Base-by-base conservation (phyloP, 441 rosid species). In the Populus hybrid region DNA sequence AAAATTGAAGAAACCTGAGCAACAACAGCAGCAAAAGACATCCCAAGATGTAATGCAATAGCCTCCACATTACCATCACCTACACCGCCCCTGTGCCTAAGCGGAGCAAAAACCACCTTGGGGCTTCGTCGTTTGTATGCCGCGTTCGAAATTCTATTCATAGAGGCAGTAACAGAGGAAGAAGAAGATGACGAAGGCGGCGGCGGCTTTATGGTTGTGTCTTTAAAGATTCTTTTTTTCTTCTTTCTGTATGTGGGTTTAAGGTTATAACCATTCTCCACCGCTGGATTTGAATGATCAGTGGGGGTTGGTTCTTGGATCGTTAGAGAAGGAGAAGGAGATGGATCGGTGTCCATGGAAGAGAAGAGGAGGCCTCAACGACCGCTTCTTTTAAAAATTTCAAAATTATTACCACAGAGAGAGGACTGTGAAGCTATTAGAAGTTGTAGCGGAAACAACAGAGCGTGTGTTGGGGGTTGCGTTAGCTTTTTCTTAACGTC, bases 1-100 rank as follows among this genome's bases (percentile, higher is more conserved):
- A n/a, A 18, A n/a, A 57, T 69, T 6, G 12, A 53, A 76, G 21
- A 36, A 86, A 96, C 99, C 99, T 91, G 87, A 68, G 92, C 89
- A 71, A 94, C 87, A 76, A 94, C 90, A 42, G 92, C 98, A 0
- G 98, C 99, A 75, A 97, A 86, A 11, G 98, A 94, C 97, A 94
- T 92, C 63, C 99, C 99, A 4, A 97, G 91, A 84, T 93, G 93
- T 66, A 91, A 89, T 7, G 97, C 98, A 79, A 90, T 83, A 57
- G 92, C 91, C 81, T 91, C 98, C 75, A 91, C 81, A 36, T 82
- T 84, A 35, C 75, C 77, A 77, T 70, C 46, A 1, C 32, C 67
- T 12, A 82, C 84, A 2, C 81, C 88, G 23, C 82, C 64, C 69
- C 80, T 69, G 57, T 83, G 84, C 76, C 90, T 87, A 78, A 79